A percentile compares a stretch with the other conserved stretches of the same genome.
Conservation (phyloP, 148 eudicot species). For the Talinum fruticosum region DNA sequence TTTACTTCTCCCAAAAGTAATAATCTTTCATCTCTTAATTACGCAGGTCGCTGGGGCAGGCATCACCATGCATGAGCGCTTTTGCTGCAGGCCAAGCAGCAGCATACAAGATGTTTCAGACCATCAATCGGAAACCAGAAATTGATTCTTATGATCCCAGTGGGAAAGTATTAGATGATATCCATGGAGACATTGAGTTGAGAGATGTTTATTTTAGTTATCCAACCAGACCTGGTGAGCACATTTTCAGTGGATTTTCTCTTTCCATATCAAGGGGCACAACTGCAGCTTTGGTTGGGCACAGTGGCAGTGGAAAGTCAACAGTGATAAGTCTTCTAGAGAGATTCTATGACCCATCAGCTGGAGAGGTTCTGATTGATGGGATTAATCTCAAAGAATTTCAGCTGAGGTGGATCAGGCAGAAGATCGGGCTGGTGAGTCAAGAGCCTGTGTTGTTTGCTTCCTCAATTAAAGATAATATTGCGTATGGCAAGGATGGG, state of each 20-base stretch:
- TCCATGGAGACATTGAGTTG: conserved; percentile 51
- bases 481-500: conserved; percentile 50
- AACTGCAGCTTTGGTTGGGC: conserved; percentile 59
- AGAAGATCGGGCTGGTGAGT: conserved; percentile 59
- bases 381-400: conserved; percentile 49
- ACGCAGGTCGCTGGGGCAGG: conserved; percentile 50
- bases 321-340: conserved; percentile 54
- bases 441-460: conserved; percentile 62
- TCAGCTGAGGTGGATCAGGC: conserved; percentile 58
- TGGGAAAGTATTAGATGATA: conserved; percentile 48
- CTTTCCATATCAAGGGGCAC: conserved; percentile 47
- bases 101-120: conserved; percentile 60
- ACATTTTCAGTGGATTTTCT: conserved; percentile 45
- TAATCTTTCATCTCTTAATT: background rate
- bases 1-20: background rate
- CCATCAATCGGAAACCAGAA: conserved; percentile 50
- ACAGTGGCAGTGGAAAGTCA: conserved; percentile 66
- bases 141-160: conserved; percentile 46
- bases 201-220: conserved; percentile 51
- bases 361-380: conserved; percentile 57
- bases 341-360: conserved; percentile 60
- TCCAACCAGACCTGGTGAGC: conserved; percentile 52
- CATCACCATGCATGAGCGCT: conserved; percentile 43
- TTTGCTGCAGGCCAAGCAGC: conserved; percentile 58
- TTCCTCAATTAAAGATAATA: conserved; percentile 52